Conservation (phyloP, 768 basidiomycete species). For the Tremella mesenterica region DNA sequence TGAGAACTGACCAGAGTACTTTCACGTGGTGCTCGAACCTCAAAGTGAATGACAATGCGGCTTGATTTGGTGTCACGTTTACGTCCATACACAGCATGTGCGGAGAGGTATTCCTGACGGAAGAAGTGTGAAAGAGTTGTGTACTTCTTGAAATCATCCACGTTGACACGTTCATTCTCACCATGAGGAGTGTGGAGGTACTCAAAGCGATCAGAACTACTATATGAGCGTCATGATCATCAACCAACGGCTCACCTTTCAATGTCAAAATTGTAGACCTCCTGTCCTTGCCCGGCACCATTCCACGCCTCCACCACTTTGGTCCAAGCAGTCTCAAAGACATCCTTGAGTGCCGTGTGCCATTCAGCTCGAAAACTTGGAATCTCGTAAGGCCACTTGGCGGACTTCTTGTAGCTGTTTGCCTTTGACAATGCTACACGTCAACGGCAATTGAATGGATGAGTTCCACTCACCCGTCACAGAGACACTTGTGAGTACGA, state of each 20-base stretch:
- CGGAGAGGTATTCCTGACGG: not conserved
- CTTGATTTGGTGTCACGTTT: not conserved
- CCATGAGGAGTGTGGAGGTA: not conserved
- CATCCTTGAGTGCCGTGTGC: not conserved
- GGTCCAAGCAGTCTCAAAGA: not conserved
- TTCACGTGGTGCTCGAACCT: not conserved
- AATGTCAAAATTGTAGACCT: not conserved
- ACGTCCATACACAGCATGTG: not conserved
- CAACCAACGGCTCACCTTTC: not conserved
- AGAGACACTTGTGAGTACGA: not conserved
- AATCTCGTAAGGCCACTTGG: not conserved
- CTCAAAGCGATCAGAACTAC: not conserved
- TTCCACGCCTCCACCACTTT: not conserved
- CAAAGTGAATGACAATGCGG: not conserved
- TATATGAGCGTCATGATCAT: not conserved
- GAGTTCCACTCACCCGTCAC: not conserved
- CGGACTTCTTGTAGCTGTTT: not conserved
- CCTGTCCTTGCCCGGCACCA: not conserved
- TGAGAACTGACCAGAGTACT: not conserved
- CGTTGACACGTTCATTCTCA: not conserved
- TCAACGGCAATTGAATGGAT: not conserved
- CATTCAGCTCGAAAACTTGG: not conserved
- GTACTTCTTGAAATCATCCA: not conserved
- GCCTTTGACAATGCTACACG: not conserved
- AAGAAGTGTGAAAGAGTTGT: not conserved